phyloP scores from a whole-genome alignment of 176 grass and related monocot species.

The Saccharum officinarum region DNA sequence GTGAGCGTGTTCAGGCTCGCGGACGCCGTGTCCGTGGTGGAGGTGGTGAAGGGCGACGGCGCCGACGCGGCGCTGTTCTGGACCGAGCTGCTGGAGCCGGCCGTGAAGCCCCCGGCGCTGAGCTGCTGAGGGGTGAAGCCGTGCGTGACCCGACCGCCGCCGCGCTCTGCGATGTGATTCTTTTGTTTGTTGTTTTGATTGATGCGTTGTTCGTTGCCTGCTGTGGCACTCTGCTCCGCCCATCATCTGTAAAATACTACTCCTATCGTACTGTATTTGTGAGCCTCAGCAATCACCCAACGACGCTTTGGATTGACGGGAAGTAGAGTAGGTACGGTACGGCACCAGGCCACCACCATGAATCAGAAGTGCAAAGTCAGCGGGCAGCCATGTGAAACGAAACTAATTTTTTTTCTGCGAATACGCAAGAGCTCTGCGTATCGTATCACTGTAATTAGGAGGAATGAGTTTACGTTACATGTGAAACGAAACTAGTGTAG shows the following conservation, averaged over 20 bases:
- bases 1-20: conserved; percentile 46
- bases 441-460: too few species aligned
- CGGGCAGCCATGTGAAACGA: too few species aligned
- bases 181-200: not conserved
- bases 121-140: conserved; percentile 9
- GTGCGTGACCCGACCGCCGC: not conserved
- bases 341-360: too few species aligned
- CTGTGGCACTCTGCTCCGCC: too few species aligned
- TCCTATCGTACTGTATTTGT: not conserved
- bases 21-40: conserved; percentile 54
- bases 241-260: not conserved
- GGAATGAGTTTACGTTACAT: too few species aligned
- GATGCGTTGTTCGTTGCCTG: not conserved
- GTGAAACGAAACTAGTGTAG: too few species aligned
- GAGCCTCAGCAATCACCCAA: too few species aligned
- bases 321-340: too few species aligned
- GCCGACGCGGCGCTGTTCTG: conserved; percentile 49
- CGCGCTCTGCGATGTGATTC: not conserved
- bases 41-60: conserved; percentile 53
- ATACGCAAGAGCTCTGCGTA: too few species aligned
- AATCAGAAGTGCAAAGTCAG: too few species aligned
- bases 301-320: too few species aligned
- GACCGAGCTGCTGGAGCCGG: conserved; percentile 55
- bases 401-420: too few species aligned
- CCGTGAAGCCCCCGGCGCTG: conserved; percentile 34